Conservation (phyloP, 176 grass and related monocot species). For the Hyparrhenia diplandra region DNA sequence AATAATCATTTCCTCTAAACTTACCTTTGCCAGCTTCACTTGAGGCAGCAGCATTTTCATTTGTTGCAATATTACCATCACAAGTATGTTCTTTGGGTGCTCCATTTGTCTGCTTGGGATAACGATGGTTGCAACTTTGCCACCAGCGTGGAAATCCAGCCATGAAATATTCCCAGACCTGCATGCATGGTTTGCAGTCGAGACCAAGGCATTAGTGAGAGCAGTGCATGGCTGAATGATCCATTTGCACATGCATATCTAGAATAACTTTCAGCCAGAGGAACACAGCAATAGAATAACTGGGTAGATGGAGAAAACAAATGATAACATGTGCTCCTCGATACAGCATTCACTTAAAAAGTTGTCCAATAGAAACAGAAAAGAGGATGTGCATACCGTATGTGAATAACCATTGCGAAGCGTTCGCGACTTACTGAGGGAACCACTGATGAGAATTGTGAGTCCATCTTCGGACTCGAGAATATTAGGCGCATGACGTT, state of each 20-base stretch:
- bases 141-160: slow-evolving; percentile 31
- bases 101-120: neutral
- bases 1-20: neutral
- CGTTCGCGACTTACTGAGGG: neutral
- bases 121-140: slow-evolving; percentile 17
- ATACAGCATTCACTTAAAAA: neutral
- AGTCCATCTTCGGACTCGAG: slow-evolving; percentile 21
- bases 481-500: neutral
- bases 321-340: neutral
- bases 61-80: neutral
- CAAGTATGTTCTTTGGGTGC: slow-evolving; percentile 8
- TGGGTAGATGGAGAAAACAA: neutral
- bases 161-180: slow-evolving; percentile 24
- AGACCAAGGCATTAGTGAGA: neutral
- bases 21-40: neutral
- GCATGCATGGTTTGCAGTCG: slow-evolving; percentile 19
- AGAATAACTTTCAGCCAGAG: neutral
- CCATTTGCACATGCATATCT: neutral
- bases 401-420: slow-evolving; percentile 1
- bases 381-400: slow-evolving; percentile 6
- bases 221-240: neutral
- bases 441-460: neutral
- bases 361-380: neutral
- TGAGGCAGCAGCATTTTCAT: neutral
- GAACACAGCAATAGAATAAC: neutral